Evolutionary conservation across 2,329 filamentous ascomycete genomes (phyloP).

Genomic region (Aureobasidium sp.): DNA sequence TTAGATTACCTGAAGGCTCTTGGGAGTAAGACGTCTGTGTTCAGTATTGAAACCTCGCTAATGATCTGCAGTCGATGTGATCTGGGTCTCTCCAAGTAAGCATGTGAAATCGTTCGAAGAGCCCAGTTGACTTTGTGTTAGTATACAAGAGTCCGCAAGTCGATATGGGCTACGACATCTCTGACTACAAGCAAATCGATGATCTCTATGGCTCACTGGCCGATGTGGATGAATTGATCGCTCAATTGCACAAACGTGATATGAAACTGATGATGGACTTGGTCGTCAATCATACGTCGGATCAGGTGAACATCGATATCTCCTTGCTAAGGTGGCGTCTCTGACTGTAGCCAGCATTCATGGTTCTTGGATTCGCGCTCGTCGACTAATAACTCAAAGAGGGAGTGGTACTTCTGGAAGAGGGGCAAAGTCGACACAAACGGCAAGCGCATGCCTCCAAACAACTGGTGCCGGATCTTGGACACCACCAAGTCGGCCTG

Average conservation of each 20-base stretch:
- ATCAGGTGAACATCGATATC: slow-evolving; percentile 25
- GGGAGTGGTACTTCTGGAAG: slow-evolving; percentile 53
- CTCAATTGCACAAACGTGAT: slow-evolving; percentile 51
- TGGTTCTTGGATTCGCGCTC: slow-evolving; percentile 53
- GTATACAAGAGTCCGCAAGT: slow-evolving; percentile 55
- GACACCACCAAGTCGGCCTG: slow-evolving; percentile 54
- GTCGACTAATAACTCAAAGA: slow-evolving; percentile 41
- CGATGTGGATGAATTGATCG: slow-evolving; percentile 56
- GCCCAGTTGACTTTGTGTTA: slow-evolving; percentile 36
- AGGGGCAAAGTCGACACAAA: slow-evolving; percentile 37
- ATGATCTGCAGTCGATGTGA: slow-evolving; percentile 51
- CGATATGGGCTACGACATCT: slow-evolving; percentile 63
- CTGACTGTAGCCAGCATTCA: slow-evolving; percentile 40
- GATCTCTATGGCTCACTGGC: slow-evolving; percentile 56
- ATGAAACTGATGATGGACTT: slow-evolving; percentile 67
- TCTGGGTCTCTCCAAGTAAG: slow-evolving; percentile 60
- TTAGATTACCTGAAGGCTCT: slow-evolving; percentile 52
- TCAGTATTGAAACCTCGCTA: not conserved
- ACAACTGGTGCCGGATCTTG: slow-evolving; percentile 58
- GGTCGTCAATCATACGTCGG: slow-evolving; percentile 68
- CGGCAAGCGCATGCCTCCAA: slow-evolving; percentile 60
- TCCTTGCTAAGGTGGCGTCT: too few relatives aligned
- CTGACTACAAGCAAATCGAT: slow-evolving; percentile 59
- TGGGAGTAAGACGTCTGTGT: not conserved
- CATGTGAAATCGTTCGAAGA: slow-evolving; percentile 55